Base-by-base conservation (phyloP, 495 filamentous ascomycete genomes). In the Podospora conica region DNA sequence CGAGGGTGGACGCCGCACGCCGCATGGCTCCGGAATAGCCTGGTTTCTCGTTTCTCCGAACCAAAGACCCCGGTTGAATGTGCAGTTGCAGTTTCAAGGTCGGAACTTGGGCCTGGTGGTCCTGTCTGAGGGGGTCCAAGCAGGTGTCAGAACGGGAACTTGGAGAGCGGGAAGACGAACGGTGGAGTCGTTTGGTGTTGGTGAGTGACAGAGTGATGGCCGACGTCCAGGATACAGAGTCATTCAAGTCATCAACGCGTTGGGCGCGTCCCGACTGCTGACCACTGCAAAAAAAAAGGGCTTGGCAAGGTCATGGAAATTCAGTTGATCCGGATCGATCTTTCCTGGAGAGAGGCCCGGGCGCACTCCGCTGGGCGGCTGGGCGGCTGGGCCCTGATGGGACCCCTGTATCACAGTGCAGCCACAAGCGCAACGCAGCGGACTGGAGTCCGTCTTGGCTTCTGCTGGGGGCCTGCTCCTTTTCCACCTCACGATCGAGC, bases 251-350 rank as follows among this genome's bases (percentile, higher is more conserved):
- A 12, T 25, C 15, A 31, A 40, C 24, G 53, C 23, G 28, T 55
- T 63, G 60, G 22, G 6, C 61, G 61, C 61, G 61, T 63, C 61
- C 10, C 15, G 8, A 23, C 23, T 57, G 23, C 55, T 57, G 21
- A 55, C n/a, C n/a, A n/a, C 20, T 21, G 20, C 23, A 21, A 22
- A 27, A 57, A 57, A 8, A 4, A 21, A 53, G 21, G 22, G 53
- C 60, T 61, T 61, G 60, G 60, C 60, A 61, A 48, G 23, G n/a
- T 9, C 21, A 18, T 58, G 63, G 63, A 64, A 64, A 11, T 64
- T 64, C 31, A 53, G 63, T 64, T 64, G 63, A 64, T 64, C 63
- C 63, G 63, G 55, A 15, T 59, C 21, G 57, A 25, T 29, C 27
- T 31, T 20, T 28, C 1, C 27, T 18, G 29, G 28, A 10, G 9